phyloP scores from a whole-genome alignment of 2,329 filamentous ascomycete species.

The Monilinia vaccinii-corymbosi region DNA sequence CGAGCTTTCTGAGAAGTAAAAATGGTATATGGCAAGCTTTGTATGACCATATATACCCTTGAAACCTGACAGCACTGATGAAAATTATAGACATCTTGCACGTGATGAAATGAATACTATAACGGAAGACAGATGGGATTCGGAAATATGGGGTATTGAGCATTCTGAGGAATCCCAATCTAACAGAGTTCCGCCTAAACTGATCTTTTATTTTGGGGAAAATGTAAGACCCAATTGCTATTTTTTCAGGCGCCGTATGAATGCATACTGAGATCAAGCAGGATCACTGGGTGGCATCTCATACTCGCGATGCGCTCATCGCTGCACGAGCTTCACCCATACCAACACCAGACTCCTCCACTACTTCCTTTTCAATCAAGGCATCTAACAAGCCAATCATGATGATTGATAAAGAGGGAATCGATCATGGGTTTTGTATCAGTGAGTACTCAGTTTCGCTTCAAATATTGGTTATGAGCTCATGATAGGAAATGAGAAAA shows the following conservation, averaged over 20 bases:
- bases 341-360: slow-evolving; percentile 24
- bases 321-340: slow-evolving; percentile 31
- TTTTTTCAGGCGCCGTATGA: not conserved
- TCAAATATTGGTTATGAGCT: no score
- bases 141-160: slow-evolving; percentile 47
- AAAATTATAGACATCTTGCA: slow-evolving; percentile 37
- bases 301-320: slow-evolving; percentile 48
- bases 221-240: slow-evolving; percentile 24
- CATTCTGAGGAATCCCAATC: slow-evolving; percentile 22
- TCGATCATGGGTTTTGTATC: slow-evolving; percentile 55
- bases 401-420: slow-evolving; percentile 42
- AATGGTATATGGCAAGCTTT: slow-evolving; percentile 53
- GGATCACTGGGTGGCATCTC: slow-evolving; percentile 54
- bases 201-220: slow-evolving; percentile 51
- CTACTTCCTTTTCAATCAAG: slow-evolving; percentile 22
- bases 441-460: slow-evolving; percentile 30
- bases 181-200: slow-evolving; percentile 33
- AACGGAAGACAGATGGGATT: slow-evolving; percentile 48
- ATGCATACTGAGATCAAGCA: slow-evolving; percentile 11
- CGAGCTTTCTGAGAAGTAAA: slow-evolving; percentile 44
- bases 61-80: slow-evolving; percentile 3
- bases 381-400: not conserved
- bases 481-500: not conserved
- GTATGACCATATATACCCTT: slow-evolving; percentile 7
- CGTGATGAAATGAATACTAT: slow-evolving; percentile 52